Evolutionary conservation across 805 yeast species (phyloP).

Genomic region (Metschnikowia bowlesiae): DNA sequence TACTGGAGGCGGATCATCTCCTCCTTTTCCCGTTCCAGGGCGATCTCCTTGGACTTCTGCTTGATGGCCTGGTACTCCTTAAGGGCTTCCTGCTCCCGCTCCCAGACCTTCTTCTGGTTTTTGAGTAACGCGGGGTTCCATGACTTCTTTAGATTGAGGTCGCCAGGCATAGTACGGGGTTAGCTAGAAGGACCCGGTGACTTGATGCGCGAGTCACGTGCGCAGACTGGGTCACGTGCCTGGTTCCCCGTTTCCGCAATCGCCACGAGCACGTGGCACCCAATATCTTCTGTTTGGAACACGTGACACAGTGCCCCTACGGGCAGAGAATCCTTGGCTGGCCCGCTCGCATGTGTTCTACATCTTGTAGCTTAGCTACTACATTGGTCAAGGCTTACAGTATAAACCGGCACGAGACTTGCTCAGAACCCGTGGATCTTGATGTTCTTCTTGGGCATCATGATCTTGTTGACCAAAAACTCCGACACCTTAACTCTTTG

Average conservation of each 20-base stretch:
- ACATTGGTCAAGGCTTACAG: not conserved
- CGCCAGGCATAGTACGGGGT: conserved; percentile 52
- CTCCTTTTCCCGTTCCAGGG: conserved; percentile 55
- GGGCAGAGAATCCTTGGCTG: too few relatives aligned
- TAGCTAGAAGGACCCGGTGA: not conserved
- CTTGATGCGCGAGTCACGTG: conserved; percentile 1
- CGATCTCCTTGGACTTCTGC: conserved; percentile 60
- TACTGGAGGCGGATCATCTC: conserved; percentile 49
- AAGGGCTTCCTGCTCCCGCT: conserved; percentile 70
- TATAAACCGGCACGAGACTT: conserved; percentile 1
- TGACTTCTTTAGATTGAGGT: conserved; percentile 84
- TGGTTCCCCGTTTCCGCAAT: too few relatives aligned
- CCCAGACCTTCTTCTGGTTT: conserved; percentile 83
- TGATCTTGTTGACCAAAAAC: conserved; percentile 80
- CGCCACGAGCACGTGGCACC: too few relatives aligned
- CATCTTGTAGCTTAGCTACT: not conserved
- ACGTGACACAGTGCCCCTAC: too few relatives aligned
- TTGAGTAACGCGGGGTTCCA: conserved; percentile 91
- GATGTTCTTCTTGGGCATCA: conserved; percentile 91
- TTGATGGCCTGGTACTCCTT: conserved; percentile 63
- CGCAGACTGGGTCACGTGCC: not conserved
- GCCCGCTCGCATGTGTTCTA: not conserved
- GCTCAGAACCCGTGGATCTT: conserved; percentile 94
- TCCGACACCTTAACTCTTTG: conserved; percentile 96
- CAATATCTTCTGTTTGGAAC: too few relatives aligned